Evolutionary conservation across 2,329 filamentous ascomycete species (phyloP).

Genomic region (Ophiocordyceps camponoti-rufipedis): DNA sequence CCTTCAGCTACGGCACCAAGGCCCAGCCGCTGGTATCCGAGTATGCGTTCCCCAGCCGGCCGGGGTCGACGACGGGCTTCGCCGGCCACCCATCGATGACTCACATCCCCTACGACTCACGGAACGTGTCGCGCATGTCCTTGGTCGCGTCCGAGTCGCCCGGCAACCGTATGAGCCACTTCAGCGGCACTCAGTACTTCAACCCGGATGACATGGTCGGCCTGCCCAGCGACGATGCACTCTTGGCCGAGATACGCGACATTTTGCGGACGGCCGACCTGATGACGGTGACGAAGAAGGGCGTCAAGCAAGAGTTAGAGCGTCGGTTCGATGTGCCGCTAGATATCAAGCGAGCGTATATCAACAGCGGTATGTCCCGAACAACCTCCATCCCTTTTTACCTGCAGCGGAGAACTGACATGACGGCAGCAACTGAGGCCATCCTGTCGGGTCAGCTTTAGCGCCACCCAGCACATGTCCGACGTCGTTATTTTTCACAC

Average conservation of each 20-base stretch:
- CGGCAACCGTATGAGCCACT: conserved; percentile 40
- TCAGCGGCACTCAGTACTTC: conserved; percentile 40
- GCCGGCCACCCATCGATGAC: conserved; percentile 20
- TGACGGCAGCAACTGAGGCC: conserved; percentile 49
- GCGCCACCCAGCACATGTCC: background rate
- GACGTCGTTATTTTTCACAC: background rate
- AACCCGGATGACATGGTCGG: conserved; percentile 50
- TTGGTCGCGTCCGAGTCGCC: conserved; percentile 55
- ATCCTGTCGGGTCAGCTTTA: conserved; percentile 54
- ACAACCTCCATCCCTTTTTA: background rate
- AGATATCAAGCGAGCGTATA: conserved; percentile 80
- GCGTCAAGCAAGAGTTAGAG: conserved; percentile 86
- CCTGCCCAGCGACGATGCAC: conserved; percentile 72
- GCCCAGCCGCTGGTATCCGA: conserved; percentile 47
- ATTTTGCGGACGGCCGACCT: conserved; percentile 82
- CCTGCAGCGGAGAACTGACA: background rate
- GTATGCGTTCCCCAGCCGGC: conserved; percentile 45
- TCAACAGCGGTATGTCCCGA: conserved; percentile 61
- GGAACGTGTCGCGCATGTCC: conserved; percentile 52
- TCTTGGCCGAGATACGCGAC: conserved; percentile 85
- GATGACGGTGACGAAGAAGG: conserved; percentile 98
- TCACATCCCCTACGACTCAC: conserved; percentile 26
- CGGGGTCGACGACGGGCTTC: conserved; percentile 34
- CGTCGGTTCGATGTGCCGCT: conserved; percentile 72
- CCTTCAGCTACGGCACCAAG: conserved; percentile 86